Evolutionary conservation across 2,329 filamentous ascomycete genomes (phyloP).

Genomic region (Fusarium verrucosum): DNA sequence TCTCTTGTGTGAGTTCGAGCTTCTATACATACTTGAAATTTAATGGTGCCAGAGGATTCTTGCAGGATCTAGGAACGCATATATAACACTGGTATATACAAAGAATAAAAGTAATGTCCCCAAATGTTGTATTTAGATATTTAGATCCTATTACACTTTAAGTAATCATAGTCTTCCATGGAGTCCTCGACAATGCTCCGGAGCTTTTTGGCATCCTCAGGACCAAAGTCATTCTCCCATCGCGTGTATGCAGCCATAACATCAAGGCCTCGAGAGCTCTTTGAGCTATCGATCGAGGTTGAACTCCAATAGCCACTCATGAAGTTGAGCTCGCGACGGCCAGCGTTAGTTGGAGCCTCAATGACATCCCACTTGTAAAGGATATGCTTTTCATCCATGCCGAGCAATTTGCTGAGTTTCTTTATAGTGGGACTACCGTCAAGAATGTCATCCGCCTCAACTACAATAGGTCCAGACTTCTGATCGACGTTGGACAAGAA

Average conservation of each 20-base stretch:
- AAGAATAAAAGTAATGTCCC: no score
- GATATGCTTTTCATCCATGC: not conserved
- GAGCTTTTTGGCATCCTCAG: not conserved
- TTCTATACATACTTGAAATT: no score
- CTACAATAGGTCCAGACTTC: not conserved
- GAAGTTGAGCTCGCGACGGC: not conserved
- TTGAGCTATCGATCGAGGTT: not conserved
- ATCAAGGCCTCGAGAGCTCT: not conserved
- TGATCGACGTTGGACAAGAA: not conserved
- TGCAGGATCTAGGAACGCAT: no score
- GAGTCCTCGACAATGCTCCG: not conserved
- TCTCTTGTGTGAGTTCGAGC: no score
- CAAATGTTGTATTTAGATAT: not conserved
- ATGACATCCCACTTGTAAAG: not conserved
- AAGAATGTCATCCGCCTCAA: not conserved
- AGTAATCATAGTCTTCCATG: not conserved
- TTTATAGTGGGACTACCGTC: not conserved
- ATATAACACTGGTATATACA: no score
- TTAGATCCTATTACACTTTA: not conserved
- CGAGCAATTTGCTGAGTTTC: not conserved
- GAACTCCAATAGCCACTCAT: not conserved
- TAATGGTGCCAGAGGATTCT: no score
- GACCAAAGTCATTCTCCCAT: not conserved
- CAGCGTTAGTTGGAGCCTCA: not conserved
- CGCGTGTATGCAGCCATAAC: not conserved